phyloP scores from a whole-genome alignment of 2,329 filamentous ascomycete genomes.

The Daldinia sp. region DNA sequence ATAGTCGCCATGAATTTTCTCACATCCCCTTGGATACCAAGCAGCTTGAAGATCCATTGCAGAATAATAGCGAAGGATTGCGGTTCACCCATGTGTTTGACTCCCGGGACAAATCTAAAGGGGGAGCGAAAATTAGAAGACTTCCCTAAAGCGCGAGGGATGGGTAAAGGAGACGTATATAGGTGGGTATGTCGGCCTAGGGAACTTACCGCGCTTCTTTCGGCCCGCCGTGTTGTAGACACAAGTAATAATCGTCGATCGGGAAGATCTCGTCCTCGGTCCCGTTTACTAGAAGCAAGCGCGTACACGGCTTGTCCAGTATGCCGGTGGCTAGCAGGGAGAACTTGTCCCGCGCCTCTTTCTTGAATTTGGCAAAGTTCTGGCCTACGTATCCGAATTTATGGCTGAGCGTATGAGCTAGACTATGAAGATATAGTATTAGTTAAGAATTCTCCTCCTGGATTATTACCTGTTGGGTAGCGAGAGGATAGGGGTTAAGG shows the following conservation, averaged over 20 bases:
- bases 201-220: slow-evolving; percentile 60
- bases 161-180: not conserved
- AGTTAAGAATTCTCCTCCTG: not conserved
- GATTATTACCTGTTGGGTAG: not conserved
- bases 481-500: no score
- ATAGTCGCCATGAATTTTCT: slow-evolving; percentile 46
- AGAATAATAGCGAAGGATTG: slow-evolving; percentile 51
- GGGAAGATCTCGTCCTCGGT: slow-evolving; percentile 72
- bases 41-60: slow-evolving; percentile 51
- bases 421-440: slow-evolving; percentile 28
- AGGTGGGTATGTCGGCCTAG: not conserved
- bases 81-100: slow-evolving; percentile 55
- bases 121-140: not conserved
- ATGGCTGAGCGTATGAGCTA: slow-evolving; percentile 48
- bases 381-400: slow-evolving; percentile 46
- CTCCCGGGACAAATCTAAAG: slow-evolving; percentile 47
- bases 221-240: slow-evolving; percentile 63
- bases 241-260: slow-evolving; percentile 69
- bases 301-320: slow-evolving; percentile 62
- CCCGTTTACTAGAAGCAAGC: slow-evolving; percentile 67
- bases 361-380: slow-evolving; percentile 50
- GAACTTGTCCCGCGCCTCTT: slow-evolving; percentile 58
- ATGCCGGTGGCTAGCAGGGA: slow-evolving; percentile 67
- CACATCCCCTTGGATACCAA: slow-evolving; percentile 49
- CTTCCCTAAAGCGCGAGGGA: not conserved